These are phyloP conservation scores for Gracilaria caudata DNA, from an alignment of 23 red algal genomes.

Conservation along the genomic window DNA sequence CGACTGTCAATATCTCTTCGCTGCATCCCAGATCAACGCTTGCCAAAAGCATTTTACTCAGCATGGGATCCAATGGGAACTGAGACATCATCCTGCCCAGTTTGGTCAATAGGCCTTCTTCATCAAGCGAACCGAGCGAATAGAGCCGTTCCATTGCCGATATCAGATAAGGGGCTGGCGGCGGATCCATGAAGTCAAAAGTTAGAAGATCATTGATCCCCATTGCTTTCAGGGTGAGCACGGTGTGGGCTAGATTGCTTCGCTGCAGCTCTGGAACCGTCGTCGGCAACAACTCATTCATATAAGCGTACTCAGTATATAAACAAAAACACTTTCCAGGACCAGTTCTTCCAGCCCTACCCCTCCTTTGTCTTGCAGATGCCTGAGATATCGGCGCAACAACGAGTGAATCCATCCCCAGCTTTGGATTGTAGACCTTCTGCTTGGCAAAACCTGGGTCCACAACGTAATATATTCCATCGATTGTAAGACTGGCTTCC, in stretches of 20 bases:
- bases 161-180: conserved; percentile 85
- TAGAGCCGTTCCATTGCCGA: conserved; percentile 94
- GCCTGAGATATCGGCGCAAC: conserved; percentile 97
- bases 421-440: conserved; percentile 91
- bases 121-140: conserved; percentile 85
- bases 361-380: conserved; percentile 87
- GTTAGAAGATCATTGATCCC: conserved; percentile 91
- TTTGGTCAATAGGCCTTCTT: conserved; percentile 85
- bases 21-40: conserved; percentile 91
- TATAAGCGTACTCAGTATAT: conserved; percentile 87
- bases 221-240: conserved; percentile 90
- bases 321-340: conserved; percentile 95
- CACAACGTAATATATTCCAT: conserved; percentile 97
- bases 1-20: conserved; percentile 92
- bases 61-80: conserved; percentile 96
- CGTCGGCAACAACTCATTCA: conserved; percentile 95
- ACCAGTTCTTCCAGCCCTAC: conserved; percentile 93
- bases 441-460: conserved; percentile 99
- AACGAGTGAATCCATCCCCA: conserved; percentile 94
- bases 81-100: conserved; percentile 90
- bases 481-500: conserved; percentile 97
- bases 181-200: conserved; percentile 98
- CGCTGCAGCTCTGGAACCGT: conserved; percentile 91
- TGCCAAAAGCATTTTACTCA: conserved; percentile 94
- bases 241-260: conserved; percentile 89